Percentiles rank a stretch among this genome's conserved stretches.
phyloP scores from a whole-genome alignment of 1,284 basidiomycete genomes.

The Kalmanozyma brasiliensis region DNA sequence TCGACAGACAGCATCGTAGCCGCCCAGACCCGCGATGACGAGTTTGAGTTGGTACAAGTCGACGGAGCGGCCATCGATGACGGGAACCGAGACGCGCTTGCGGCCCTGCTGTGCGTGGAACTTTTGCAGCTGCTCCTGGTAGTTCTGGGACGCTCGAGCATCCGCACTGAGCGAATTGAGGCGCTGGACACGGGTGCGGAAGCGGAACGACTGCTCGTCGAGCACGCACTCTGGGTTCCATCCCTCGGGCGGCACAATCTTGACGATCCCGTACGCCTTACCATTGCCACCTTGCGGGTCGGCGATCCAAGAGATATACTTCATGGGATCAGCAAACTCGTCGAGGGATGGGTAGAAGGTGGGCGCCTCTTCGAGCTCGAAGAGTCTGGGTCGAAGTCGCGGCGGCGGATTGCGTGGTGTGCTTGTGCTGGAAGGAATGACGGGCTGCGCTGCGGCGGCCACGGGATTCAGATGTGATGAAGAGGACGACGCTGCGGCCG shows the following conservation, averaged over 20 bases:
- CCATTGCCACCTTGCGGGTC: conserved; percentile 78
- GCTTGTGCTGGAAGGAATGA: conserved; percentile 54
- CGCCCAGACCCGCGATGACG: conserved; percentile 87
- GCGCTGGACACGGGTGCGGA: conserved; percentile 92
- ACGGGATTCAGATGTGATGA: background rate
- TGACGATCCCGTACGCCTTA: conserved; percentile 88
- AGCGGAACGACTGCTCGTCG: conserved; percentile 89
- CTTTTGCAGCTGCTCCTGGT: conserved; percentile 89
- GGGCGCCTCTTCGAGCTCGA: conserved; percentile 89
- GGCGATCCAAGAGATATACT: conserved; percentile 80
- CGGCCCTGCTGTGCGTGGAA: conserved; percentile 70
- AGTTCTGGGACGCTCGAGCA: conserved; percentile 94
- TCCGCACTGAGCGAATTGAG: conserved; percentile 97
- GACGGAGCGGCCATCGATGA: conserved; percentile 88
- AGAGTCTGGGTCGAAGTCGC: conserved; percentile 70
- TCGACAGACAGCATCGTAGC: conserved; percentile 81
- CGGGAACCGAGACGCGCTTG: conserved; percentile 86
- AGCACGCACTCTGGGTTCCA: conserved; percentile 99
- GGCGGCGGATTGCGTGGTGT: conserved; percentile 56
- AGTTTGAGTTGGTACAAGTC: conserved; percentile 93
- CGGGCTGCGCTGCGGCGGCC: conserved; percentile 14
- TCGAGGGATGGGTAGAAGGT: conserved; percentile 86
- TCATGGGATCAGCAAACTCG: conserved; percentile 95
- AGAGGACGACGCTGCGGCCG: background rate
- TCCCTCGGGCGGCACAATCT: conserved; percentile 89